Evolutionary conservation across 2,329 filamentous ascomycete genomes (phyloP).

Genomic region (Alternaria sp.): DNA sequence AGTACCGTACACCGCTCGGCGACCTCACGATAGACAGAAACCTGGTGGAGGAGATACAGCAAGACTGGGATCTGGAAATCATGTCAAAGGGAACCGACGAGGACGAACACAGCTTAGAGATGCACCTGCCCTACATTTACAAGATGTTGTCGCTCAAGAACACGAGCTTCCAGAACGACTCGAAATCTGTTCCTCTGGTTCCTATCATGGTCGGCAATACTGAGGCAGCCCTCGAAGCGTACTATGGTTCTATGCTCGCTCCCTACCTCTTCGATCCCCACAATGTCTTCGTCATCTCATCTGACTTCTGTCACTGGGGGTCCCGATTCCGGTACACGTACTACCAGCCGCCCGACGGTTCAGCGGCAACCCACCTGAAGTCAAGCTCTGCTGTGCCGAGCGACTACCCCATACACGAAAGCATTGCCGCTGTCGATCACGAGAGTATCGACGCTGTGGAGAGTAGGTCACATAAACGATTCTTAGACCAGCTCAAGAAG

Average conservation of each 20-base stretch:
- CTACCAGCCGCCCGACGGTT: slow-evolving; percentile 65
- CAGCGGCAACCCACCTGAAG: slow-evolving; percentile 37
- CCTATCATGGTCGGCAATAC: slow-evolving; percentile 88
- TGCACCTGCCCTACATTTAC: slow-evolving; percentile 94
- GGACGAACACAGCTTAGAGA: slow-evolving; percentile 91
- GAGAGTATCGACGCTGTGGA: slow-evolving; percentile 85
- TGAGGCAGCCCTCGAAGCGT: slow-evolving; percentile 67
- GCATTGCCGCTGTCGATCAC: slow-evolving; percentile 80
- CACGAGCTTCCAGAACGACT: slow-evolving; percentile 39
- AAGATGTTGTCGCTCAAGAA: slow-evolving; percentile 67
- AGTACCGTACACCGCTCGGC: slow-evolving; percentile 78
- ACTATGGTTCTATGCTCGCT: slow-evolving; percentile 72
- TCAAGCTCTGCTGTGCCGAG: slow-evolving; percentile 52
- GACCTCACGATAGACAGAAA: slow-evolving; percentile 68
- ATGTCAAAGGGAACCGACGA: slow-evolving; percentile 75
- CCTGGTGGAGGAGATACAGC: slow-evolving; percentile 56
- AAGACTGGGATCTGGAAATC: slow-evolving; percentile 35
- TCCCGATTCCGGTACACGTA: slow-evolving; percentile 80
- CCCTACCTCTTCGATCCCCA: slow-evolving; percentile 77
- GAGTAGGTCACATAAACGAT: slow-evolving; percentile 72
- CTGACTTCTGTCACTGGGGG: slow-evolving; percentile 98
- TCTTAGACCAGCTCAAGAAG: slow-evolving; percentile 69
- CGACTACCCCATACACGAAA: slow-evolving; percentile 75
- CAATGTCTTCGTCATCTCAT: slow-evolving; percentile 87
- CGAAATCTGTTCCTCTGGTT: slow-evolving; percentile 74